A percentile compares a stretch with the other conserved stretches of the same genome.
Conservation (phyloP, 495 filamentous ascomycete species). For the Friedmanniomyces simplex region DNA sequence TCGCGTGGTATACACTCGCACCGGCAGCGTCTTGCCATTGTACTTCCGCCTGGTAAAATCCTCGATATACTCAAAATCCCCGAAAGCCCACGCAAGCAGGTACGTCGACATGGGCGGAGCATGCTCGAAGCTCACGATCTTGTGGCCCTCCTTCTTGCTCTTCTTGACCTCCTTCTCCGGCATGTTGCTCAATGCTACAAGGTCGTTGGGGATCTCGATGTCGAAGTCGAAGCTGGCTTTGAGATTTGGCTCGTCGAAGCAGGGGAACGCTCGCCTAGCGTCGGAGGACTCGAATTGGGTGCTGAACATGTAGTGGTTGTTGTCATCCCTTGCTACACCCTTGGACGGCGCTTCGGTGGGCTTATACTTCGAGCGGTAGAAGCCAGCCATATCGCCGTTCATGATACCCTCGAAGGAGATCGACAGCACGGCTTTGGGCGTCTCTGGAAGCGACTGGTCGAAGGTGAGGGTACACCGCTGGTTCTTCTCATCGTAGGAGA, state of each 20-base stretch:
- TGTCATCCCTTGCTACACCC: slow-evolving; percentile 65
- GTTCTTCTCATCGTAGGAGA: slow-evolving; percentile 66
- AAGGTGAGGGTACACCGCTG: slow-evolving; percentile 72
- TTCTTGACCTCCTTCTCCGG: slow-evolving; percentile 59
- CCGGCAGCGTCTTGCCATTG: slow-evolving; percentile 78
- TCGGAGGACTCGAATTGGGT: slow-evolving; percentile 97
- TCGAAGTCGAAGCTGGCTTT: slow-evolving; percentile 92
- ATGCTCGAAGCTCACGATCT: slow-evolving; percentile 72
- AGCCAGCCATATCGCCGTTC: slow-evolving; percentile 82
- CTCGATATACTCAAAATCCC: slow-evolving; percentile 94
- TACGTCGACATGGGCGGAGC: slow-evolving; percentile 93
- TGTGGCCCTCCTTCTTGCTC: slow-evolving; percentile 50
- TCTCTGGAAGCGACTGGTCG: slow-evolving; percentile 50
- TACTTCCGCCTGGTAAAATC: slow-evolving; percentile 79
- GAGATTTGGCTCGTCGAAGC: slow-evolving; percentile 95
- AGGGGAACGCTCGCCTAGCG: slow-evolving; percentile 87
- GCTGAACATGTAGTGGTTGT: slow-evolving; percentile 77
- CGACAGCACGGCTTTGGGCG: slow-evolving; percentile 49
- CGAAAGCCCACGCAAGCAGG: slow-evolving; percentile 89
- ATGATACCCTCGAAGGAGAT: slow-evolving; percentile 77
- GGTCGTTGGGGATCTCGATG: slow-evolving; percentile 78
- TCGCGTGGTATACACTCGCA: slow-evolving; percentile 87
- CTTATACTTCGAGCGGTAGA: slow-evolving; percentile 93
- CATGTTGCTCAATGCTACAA: slow-evolving; percentile 90
- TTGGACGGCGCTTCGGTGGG: slow-evolving; percentile 54